Base-by-base conservation (phyloP, 805 yeast genomes). In the Vanderwaltozyma yarrowii region DNA sequence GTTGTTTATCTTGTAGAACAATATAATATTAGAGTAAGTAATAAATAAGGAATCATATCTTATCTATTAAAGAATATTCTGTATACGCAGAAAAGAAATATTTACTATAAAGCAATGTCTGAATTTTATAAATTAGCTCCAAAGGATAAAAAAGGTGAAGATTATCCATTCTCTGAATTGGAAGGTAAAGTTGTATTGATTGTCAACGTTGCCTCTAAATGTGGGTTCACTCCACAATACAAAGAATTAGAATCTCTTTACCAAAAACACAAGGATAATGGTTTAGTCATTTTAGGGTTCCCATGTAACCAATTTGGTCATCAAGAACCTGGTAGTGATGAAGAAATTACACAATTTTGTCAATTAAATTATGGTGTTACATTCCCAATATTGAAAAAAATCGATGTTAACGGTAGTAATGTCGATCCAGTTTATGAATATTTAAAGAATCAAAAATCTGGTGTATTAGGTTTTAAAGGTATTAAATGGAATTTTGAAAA, bases 251-350 rank as follows among this genome's bases (percentile, higher is more conserved):
- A 87, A 61, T 63, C 57, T 24, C 59, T 87, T 16, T 78, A 84
- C 62, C 64, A 77, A 45, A 74, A 74, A 52, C 81, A 79, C 63
- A 62, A 70, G 36, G 74, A 69, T 35, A 50, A 69, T 43, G 94
- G 85, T 1, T 65, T 88, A 14, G 75, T 63, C 30, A 69, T 87
- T 16, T 45, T 87, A 24, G 96, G 86, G 1, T 87, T 87, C 71
- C 96, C 96, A 16, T 84, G 95, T 63, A 84, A 86, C 63, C 95
- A 86, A 58, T 87, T 87, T 56, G 89, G 83, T 24, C 66, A 74
- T 49, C 82, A 92, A 67, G 84, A 89, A 61, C 80, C 94, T 47
- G 78, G 78, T 5, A 52, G 71, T 4, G 76, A 73, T 36, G 73
- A 76, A 39, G 87, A 83, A 51, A 84, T 85, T 48, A 76, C 75